Percentiles rank a stretch among this genome's conserved stretches.
Conservation (phyloP, 148 eudicot genomes). For the Nepenthes mirabilis region DNA sequence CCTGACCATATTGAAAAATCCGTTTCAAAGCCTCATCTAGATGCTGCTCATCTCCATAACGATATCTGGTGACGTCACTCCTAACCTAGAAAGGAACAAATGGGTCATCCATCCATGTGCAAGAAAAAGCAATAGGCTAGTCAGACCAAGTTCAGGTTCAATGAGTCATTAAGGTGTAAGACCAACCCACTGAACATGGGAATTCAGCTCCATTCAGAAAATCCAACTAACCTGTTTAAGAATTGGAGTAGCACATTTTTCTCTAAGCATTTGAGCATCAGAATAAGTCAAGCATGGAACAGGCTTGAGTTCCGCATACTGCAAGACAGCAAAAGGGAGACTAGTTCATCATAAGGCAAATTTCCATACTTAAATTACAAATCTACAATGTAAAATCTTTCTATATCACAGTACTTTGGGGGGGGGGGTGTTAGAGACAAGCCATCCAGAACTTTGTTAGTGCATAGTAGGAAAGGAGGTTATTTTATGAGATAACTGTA, state of each 20-base stretch:
- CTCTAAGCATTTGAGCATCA: slow-evolving; percentile 67
- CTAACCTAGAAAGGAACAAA: slow-evolving; percentile 47
- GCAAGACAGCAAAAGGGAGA: slow-evolving; percentile 12
- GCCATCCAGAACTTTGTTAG: no score
- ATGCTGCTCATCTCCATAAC: slow-evolving; percentile 98
- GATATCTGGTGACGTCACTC: slow-evolving; percentile 81
- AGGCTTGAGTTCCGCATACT: slow-evolving; percentile 99
- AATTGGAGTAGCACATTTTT: slow-evolving; percentile 73
- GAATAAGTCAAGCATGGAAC: slow-evolving; percentile 91
- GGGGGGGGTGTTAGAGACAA: no score
- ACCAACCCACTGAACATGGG: background rate
- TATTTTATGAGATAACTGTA: no score
- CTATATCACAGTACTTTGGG: no score
- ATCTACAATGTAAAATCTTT: no score
- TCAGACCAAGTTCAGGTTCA: background rate
- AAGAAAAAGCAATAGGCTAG: background rate
- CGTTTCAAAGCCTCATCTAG: slow-evolving; percentile 92
- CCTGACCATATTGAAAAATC: slow-evolving; percentile 94
- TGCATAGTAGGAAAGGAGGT: no score
- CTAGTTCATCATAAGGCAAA: slow-evolving; percentile 1
- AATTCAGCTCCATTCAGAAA: background rate
- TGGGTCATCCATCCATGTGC: slow-evolving; percentile 3
- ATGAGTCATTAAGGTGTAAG: background rate
- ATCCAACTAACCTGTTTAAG: slow-evolving; percentile 63
- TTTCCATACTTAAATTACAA: background rate